phyloP scores from a whole-genome alignment of 768 basidiomycete genomes.

The Arthromyces matolae region DNA sequence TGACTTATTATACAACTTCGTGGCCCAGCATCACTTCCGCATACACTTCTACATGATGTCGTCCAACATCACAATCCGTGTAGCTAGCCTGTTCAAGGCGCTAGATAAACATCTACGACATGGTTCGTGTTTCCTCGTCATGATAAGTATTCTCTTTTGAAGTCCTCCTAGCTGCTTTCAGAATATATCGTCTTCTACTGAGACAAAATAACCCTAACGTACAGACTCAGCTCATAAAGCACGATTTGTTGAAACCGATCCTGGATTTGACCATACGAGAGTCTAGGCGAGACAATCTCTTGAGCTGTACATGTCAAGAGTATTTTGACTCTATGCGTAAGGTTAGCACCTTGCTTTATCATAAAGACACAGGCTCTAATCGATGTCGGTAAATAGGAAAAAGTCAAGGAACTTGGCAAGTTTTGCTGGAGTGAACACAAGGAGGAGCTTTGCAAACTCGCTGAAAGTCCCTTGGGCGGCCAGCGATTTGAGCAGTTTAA shows the following conservation, averaged over 20 bases:
- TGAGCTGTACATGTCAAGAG: slow-evolving; percentile 94
- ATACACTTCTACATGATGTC: slow-evolving; percentile 89
- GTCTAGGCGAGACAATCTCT: slow-evolving; percentile 82
- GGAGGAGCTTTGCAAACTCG: slow-evolving; percentile 58
- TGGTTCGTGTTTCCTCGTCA: slow-evolving; percentile 54
- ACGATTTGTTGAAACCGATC: slow-evolving; percentile 80
- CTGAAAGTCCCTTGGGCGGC: slow-evolving; percentile 55
- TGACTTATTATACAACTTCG: slow-evolving; percentile 87
- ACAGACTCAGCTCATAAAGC: slow-evolving; percentile 72
- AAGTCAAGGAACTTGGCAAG: slow-evolving; percentile 79
- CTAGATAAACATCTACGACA: slow-evolving; percentile 92
- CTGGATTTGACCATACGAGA: slow-evolving; percentile 82
- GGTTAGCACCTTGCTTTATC: slow-evolving; percentile 41
- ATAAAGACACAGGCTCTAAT: neutral
- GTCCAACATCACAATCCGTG: slow-evolving; percentile 65
- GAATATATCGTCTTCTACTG: slow-evolving; percentile 85
- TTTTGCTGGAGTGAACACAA: slow-evolving; percentile 81
- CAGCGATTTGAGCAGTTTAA: slow-evolving; percentile 71
- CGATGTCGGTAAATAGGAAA: no score
- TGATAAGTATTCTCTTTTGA: no score
- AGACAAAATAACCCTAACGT: slow-evolving; percentile 79
- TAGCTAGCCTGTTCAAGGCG: slow-evolving; percentile 74
- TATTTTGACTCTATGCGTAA: slow-evolving; percentile 89
- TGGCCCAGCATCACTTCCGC: slow-evolving; percentile 86
- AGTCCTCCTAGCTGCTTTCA: slow-evolving; percentile 78